Evolutionary conservation across 2,329 filamentous ascomycete genomes (phyloP), one percentile per base, ranked within the genome.

Genomic region (Ophiostoma sp.): DNA sequence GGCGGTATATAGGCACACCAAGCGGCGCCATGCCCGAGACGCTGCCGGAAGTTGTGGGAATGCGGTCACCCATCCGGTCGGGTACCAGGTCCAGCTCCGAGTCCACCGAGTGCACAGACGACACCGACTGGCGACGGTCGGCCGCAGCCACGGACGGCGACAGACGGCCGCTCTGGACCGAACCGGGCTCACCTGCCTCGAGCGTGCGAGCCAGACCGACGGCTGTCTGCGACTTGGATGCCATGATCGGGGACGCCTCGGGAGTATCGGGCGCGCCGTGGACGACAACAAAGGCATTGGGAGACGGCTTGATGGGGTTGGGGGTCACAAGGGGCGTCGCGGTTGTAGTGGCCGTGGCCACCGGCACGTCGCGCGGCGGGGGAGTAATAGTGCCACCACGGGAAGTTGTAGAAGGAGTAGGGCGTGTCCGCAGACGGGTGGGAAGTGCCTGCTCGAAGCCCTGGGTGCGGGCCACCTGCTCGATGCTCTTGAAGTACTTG

Each of bases 401-500:
- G 13, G 23, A 57, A 13, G 23, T 57, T 48, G 44, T 15, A n/a
- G 44, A 48, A n/a, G 52, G 8, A 23, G 20, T 74, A 31, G 71
- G 68, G 6, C 71, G 71, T 13, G 84, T 86, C 73, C 85, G 83
- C 71, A 87, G 83, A 72, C 82, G 83, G 39, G 85, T 86, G 6
- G 82, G 81, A 39, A 83, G 78, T 67, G 81, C 80, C 74, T 83
- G 81, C 73, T 82, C 80, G 71, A 82, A 81, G 20, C 82, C 81
- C 69, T 82, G 78, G 20, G 77, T 77, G 15, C 74, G 82, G 15
- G 84, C 85, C 1, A 86, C 81, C 73, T 84, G 80, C 74, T 88
- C 86, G 74, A 88, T 87, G 62, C 82, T 84, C 76, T 87, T 87
- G 77, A 88, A 89, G 74, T 87, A 87, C 77, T 85, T 85, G 72